phyloP scores from a whole-genome alignment of 805 yeast genomes.

The Wickerhamiella australiensis region DNA sequence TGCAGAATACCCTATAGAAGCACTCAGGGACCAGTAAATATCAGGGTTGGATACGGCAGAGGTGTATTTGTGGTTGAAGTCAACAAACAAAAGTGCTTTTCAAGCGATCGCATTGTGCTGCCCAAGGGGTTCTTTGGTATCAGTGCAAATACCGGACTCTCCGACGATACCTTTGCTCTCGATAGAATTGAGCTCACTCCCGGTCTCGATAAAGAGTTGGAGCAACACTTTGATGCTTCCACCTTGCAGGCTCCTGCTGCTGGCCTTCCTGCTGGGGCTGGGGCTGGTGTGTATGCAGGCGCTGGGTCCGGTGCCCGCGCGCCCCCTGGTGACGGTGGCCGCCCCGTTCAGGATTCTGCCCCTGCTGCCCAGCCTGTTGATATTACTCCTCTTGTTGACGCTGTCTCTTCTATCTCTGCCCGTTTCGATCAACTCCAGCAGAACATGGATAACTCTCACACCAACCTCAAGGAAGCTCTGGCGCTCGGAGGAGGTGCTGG shows the following conservation, averaged over 20 bases:
- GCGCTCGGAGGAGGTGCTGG: slow-evolving; percentile 2
- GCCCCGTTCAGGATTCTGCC: neutral
- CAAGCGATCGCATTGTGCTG: slow-evolving; percentile 25
- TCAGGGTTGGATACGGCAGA: slow-evolving; percentile 27
- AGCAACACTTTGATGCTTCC: slow-evolving; percentile 15
- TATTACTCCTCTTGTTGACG: neutral
- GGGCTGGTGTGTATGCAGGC: slow-evolving; percentile 1
- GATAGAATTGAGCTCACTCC: slow-evolving; percentile 11
- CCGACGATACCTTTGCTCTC: slow-evolving; percentile 18
- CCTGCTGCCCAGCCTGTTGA: neutral
- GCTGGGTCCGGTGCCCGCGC: neutral
- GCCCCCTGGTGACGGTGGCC: neutral
- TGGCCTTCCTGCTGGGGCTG: slow-evolving; percentile 2
- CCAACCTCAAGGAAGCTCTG: slow-evolving; percentile 4
- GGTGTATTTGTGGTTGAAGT: slow-evolving; percentile 28
- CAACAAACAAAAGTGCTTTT: slow-evolving; percentile 31
- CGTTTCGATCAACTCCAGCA: slow-evolving; percentile 5
- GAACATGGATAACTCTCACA: neutral
- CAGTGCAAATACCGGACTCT: slow-evolving; percentile 24
- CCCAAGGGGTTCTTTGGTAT: slow-evolving; percentile 28
- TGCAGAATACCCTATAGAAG: slow-evolving; percentile 30
- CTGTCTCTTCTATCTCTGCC: neutral
- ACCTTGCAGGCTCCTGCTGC: neutral
- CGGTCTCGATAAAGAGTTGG: slow-evolving; percentile 17
- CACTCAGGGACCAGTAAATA: slow-evolving; percentile 23